These are phyloP conservation scores for Westerdykella aurantiaca DNA, from an alignment of 2,329 filamentous ascomycete genomes.

Conservation along the genomic window DNA sequence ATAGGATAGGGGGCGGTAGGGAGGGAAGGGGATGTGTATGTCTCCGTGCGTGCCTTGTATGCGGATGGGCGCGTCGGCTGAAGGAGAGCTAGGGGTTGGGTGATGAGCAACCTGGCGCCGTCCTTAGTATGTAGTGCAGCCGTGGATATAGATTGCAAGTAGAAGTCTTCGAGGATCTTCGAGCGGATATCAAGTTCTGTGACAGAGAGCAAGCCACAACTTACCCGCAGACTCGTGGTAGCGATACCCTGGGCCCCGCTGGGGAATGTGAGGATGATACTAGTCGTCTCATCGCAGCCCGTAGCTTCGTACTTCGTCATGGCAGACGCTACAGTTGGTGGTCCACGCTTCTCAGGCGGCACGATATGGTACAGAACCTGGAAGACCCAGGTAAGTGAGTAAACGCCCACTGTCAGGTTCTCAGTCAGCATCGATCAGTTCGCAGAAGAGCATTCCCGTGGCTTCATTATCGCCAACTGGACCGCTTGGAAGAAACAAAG, in stretches of 20 bases:
- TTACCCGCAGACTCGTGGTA: conserved; percentile 26
- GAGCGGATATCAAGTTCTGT: too few relatives aligned
- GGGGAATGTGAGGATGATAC: conserved; percentile 68
- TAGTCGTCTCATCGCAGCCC: conserved; percentile 68
- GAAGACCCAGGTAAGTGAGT: conserved; percentile 80
- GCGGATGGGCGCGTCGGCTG: conserved; percentile 59
- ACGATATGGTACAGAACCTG: conserved; percentile 76
- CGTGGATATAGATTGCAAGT: background rate
- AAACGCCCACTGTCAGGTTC: conserved; percentile 58
- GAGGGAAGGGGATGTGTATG: conserved; percentile 65
- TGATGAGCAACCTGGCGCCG: conserved; percentile 34
- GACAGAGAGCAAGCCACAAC: background rate
- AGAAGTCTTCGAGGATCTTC: too few relatives aligned
- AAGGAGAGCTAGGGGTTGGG: conserved; percentile 51
- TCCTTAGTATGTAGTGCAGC: background rate
- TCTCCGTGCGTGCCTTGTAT: conserved; percentile 73
- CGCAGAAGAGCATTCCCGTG: too few relatives aligned
- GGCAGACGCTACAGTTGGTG: conserved; percentile 61
- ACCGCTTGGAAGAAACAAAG: too few relatives aligned
- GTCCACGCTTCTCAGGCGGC: conserved; percentile 48
- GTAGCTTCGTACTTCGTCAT: conserved; percentile 58
- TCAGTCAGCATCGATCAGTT: background rate
- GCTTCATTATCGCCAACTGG: too few relatives aligned
- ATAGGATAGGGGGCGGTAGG: conserved; percentile 55
- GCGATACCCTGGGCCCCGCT: conserved; percentile 62